phyloP scores from a whole-genome alignment of 352 stramenopile species.

The Globisporangium canariense region DNA sequence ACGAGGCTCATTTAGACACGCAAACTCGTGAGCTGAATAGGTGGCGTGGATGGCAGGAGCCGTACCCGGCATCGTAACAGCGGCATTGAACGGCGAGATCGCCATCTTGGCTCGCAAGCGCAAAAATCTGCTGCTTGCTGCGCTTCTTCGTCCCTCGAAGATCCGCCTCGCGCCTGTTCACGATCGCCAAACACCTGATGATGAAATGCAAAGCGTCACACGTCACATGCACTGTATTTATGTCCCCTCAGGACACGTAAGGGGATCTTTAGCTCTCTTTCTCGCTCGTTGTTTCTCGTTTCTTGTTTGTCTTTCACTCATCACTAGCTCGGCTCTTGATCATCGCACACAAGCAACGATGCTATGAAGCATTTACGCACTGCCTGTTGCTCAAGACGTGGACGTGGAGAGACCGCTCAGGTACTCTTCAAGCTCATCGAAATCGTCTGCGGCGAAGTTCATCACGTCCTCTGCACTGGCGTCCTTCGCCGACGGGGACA shows the following conservation, averaged over 20 bases:
- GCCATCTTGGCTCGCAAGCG: neutral
- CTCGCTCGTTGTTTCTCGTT: neutral
- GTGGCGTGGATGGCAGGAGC: neutral
- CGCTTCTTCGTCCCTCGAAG: neutral
- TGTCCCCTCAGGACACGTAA: neutral
- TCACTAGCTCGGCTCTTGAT: neutral
- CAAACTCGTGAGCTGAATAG: neutral
- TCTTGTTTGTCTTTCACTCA: neutral
- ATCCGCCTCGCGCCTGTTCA: conserved; percentile 5
- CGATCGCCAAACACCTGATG: neutral
- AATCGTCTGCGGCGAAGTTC: conserved; percentile 86
- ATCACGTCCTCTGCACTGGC: conserved; percentile 56
- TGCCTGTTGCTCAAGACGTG: conserved; percentile 15
- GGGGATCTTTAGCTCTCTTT: conserved; percentile 1
- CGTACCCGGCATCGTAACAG: conserved; percentile 28
- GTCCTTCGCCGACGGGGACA: conserved; percentile 45
- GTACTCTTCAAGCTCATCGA: conserved; percentile 87
- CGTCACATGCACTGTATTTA: conserved; percentile 15
- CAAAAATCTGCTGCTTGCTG: too few species aligned
- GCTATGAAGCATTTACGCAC: neutral
- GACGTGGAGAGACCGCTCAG: conserved; percentile 71
- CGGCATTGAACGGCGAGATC: conserved; percentile 23
- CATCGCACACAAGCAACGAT: neutral
- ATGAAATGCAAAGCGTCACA: conserved; percentile 9
- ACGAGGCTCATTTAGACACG: neutral